Conservation (phyloP, 2,329 filamentous ascomycete species). For the Beauveria asiatica region DNA sequence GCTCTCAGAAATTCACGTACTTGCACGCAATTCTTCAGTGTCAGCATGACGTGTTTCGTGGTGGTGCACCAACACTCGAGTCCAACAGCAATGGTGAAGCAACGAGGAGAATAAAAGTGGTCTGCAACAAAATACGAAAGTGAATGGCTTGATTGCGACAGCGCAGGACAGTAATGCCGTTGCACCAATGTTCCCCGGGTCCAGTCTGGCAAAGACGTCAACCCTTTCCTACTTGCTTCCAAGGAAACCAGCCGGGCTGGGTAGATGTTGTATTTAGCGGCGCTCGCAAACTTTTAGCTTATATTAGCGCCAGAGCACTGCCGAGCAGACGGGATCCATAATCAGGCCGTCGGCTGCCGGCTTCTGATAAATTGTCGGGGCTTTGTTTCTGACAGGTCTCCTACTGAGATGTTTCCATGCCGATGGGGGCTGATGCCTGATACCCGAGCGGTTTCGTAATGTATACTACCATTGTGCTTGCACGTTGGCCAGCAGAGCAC, state of each 20-base stretch:
- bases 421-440: neutral
- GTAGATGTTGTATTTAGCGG: neutral
- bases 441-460: too few species aligned
- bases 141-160: neutral
- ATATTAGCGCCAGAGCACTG: neutral
- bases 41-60: neutral
- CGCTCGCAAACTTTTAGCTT: neutral
- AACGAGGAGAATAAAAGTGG: neutral
- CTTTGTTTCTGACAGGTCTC: neutral
- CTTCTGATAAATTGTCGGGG: neutral
- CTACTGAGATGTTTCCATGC: neutral
- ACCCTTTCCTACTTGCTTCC: neutral
- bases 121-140: neutral
- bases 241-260: neutral
- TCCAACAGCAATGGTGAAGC: neutral
- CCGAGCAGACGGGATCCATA: neutral
- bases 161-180: neutral
- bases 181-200: neutral
- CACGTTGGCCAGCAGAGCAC: too few species aligned
- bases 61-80: neutral
- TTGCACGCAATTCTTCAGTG: neutral
- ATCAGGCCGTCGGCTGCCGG: slow-evolving; percentile 3
- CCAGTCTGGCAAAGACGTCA: neutral
- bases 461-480: too few species aligned
- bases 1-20: neutral